Evolutionary conservation across 1,284 basidiomycete genomes (phyloP), one percentile per base, ranked within the genome.

Genomic region (Taiwanofungus camphoratus): DNA sequence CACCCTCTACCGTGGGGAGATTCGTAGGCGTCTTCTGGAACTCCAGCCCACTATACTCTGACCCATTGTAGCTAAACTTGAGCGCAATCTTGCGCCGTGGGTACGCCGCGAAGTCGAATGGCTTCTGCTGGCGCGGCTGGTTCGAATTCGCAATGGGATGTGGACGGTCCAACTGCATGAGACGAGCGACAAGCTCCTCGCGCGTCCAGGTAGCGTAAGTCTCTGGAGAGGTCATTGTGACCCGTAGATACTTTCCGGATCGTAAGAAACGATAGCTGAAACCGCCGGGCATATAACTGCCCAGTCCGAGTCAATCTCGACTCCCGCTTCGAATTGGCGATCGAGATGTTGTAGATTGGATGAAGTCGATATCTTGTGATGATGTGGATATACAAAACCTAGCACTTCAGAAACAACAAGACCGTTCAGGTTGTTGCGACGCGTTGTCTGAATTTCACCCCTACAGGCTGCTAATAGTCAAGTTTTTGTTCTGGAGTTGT

Each of bases 11-110:
- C 0, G 95, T 97, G 3, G 91, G 90, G 15, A 94, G 63, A 0
- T 81, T 77, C 5, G 82, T 83, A 12, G 72, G 71, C 30, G 70
- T 71, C 36, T 73, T 66, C 60, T 96, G 93, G 55, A 79, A 82
- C 1, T 93, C 92, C 30, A 99, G 75, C 6, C 96, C 95, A 33
- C 87, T 84, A 58, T 96, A 98, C 22, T 88, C 83, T 73, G 83
- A 89, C 5, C 96, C 96, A 39, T 92, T 82, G 62, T 98, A 99
- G 53, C 84, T 84, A 58, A 97, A 91, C 53, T 91, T 87, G 42
- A 97, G 67, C 0, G 94, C 94, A 46, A 98, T 91, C 65, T 97
- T 97, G 45, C 90, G 82, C 31, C 75, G 74, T 2, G 87, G 73
- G 52, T 91, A 74, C 2, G 72, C 63, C n/a, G 74, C 63, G 59